phyloP scores from a whole-genome alignment of 345 rosid genomes.

The Eucalyptus dawsonii region DNA sequence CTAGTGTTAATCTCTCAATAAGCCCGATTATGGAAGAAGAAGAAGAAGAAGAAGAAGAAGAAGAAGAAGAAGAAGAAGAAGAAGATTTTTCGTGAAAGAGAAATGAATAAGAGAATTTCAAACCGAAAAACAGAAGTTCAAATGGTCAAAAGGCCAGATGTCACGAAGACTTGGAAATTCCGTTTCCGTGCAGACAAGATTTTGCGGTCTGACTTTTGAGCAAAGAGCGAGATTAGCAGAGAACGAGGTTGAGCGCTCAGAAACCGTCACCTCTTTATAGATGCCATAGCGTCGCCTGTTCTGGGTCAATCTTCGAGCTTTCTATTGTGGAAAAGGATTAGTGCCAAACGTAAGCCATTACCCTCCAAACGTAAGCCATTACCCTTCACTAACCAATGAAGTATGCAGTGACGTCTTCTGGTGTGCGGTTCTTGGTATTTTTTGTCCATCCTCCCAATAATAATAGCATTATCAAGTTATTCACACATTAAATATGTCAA shows the following conservation, averaged over 20 bases:
- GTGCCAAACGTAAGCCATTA: neutral
- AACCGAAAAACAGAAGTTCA: neutral
- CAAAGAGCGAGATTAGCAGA: neutral
- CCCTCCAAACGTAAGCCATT: neutral
- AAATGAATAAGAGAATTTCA: neutral
- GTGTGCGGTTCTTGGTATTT: too few species aligned
- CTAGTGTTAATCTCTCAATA: neutral
- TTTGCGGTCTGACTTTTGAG: neutral
- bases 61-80: neutral
- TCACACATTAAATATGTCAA: too few species aligned
- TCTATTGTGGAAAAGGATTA: too few species aligned
- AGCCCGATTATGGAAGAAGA: neutral
- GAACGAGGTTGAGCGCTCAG: neutral
- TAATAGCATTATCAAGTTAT: too few species aligned
- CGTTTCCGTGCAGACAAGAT: neutral
- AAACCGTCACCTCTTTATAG: neutral
- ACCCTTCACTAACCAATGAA: fast-evolving
- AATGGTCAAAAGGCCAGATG: neutral
- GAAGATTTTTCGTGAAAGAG: neutral
- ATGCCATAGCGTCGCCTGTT: neutral
- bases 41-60: neutral
- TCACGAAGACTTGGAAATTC: neutral
- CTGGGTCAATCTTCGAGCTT: neutral
- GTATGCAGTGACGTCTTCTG: neutral
- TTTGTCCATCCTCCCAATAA: too few species aligned